Evolutionary conservation across 2,329 filamentous ascomycete species (phyloP), one percentile per base, ranked within the genome.

Genomic region (Monilinia fructicola): DNA sequence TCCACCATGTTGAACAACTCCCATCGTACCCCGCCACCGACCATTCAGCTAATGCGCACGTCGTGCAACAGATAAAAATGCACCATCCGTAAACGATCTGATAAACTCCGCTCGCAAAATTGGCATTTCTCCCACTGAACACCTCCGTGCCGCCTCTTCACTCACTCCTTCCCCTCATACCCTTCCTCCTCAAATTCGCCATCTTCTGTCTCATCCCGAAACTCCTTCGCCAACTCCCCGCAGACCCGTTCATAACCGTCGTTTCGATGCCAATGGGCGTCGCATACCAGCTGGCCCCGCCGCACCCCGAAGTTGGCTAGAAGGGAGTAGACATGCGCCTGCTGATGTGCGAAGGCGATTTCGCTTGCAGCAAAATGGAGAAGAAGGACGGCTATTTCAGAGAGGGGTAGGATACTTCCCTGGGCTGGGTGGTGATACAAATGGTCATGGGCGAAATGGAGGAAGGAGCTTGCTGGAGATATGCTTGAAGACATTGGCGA

Each of bases 191-290:
- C 78, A 81, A 64, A 81, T 89, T 72, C 83, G 85, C 67, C 80
- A 83, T 68, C 82, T 88, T 67, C 82, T 89, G 62, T 82, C 85
- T 72, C 81, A 87, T 66, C 85, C 85, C 67, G 85, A 87, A 72
- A 82, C 83, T 38, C 12, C 85, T 83, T 38, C 75, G 76, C 35
- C 83, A 6, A 44, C 28, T 54, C 64, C 84, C 35, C 80, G 84
- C 55, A 64, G 60, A 28, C 68, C 70, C 63, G 61, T 68, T 28
- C 69, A 70, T 66, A 65, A 12, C 21, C 78, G 81, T 54, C 79
- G 81, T 64, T 77, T 82, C 53, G 83, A 83, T 71, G 75, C 75
- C 21, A 76, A 78, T 73, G 84, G 84, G 23, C 79, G 82, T 66
- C 80, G 84, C 65, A 76, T 82, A 26, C 85, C 86, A 12, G 80